Evolutionary conservation across 2,329 filamentous ascomycete species (phyloP).

Genomic region (Apiospora arundinis): DNA sequence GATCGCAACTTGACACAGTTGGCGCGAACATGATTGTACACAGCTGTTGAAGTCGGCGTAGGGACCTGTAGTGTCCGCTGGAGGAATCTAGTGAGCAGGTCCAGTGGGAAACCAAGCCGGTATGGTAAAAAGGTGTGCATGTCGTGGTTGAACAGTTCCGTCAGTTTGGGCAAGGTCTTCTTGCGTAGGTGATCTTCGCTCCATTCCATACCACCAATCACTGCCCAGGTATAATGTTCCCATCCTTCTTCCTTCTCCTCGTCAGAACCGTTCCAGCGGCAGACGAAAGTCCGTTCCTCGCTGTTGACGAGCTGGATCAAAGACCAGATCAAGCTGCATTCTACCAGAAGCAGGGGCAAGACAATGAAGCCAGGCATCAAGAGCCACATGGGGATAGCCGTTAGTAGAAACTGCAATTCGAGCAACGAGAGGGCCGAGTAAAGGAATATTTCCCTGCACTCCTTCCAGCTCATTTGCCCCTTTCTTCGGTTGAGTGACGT

Average conservation of each 20-base stretch:
- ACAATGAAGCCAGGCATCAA: constrained; percentile 30
- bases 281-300: constrained; percentile 23
- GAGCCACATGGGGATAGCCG: constrained; percentile 29
- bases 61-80: constrained; percentile 42
- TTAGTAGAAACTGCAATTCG: constrained; percentile 30
- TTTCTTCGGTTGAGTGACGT: constrained; percentile 21
- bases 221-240: constrained; percentile 27
- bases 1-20: constrained; percentile 43
- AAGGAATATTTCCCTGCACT: constrained; percentile 23
- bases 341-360: constrained; percentile 29
- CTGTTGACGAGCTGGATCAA: constrained; percentile 29
- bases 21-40: constrained; percentile 45
- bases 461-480: constrained; percentile 24
- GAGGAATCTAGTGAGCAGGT: constrained; percentile 49
- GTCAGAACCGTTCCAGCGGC: constrained; percentile 10
- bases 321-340: constrained; percentile 27
- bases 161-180: constrained; percentile 42
- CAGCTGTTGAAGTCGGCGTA: constrained; percentile 36
- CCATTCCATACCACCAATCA: constrained; percentile 29
- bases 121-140: constrained; percentile 58
- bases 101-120: constrained; percentile 59
- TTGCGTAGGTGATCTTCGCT: constrained; percentile 34
- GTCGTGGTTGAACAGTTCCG: constrained; percentile 44
- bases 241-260: constrained; percentile 19
- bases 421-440: constrained; percentile 31